These are phyloP conservation scores for Lablab purpureus DNA, from an alignment of 306 rosid genomes.

Conservation along the genomic window DNA sequence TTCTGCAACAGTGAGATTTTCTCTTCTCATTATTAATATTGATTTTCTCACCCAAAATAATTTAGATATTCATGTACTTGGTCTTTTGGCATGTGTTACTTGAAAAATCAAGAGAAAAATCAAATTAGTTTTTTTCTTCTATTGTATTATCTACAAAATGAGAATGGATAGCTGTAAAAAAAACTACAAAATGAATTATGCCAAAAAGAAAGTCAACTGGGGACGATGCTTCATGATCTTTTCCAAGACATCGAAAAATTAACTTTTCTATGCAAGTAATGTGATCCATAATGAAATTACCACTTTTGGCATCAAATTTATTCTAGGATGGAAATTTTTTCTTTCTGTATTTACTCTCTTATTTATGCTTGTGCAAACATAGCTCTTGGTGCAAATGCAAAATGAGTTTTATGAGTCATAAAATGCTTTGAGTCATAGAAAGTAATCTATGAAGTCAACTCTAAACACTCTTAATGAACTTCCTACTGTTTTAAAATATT, in stretches of 20 bases:
- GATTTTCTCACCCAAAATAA: not conserved
- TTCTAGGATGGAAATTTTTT: not conserved
- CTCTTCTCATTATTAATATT: not conserved
- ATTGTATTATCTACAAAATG: not conserved
- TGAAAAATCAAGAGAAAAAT: not conserved
- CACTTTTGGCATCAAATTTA: slow-evolving; percentile 15
- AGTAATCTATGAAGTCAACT: not conserved
- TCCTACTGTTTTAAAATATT: slow-evolving; percentile 16
- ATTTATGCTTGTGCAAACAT: slow-evolving; percentile 3
- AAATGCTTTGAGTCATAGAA: not conserved
- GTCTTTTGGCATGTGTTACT: not conserved
- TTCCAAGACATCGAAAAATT: not conserved
- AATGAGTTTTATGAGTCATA: slow-evolving; percentile 5
- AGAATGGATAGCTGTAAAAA: no score
- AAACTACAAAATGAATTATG: not conserved
- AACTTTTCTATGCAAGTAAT: no score
- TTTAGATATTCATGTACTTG: slow-evolving; percentile 16
- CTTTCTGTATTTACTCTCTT: no score
- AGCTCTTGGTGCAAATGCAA: not conserved
- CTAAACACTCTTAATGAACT: not conserved
- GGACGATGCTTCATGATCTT: slow-evolving; percentile 6
- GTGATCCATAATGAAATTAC: not conserved
- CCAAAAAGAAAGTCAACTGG: not conserved
- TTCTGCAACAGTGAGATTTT: not conserved
- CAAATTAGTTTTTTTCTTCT: slow-evolving; percentile 9